A percentile compares a stretch with the other conserved stretches of the same genome.
Evolutionary conservation across 495 filamentous ascomycete genomes (phyloP).

Genomic region (Aspergillus diversus): DNA sequence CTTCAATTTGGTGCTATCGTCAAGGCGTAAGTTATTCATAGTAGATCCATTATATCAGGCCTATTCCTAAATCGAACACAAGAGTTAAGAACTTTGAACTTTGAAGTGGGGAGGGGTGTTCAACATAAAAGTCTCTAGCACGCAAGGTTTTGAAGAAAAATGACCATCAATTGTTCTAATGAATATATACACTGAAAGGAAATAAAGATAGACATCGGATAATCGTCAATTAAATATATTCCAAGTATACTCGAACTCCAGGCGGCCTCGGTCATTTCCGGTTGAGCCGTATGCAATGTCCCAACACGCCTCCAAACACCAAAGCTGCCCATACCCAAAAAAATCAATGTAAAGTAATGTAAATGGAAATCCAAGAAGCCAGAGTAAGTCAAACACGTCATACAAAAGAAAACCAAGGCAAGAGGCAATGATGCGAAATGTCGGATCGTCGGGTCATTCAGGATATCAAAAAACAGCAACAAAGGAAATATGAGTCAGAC

Average conservation of each 20-base stretch:
- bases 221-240: conserved; percentile 22
- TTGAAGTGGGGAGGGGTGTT: background rate
- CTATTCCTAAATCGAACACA: no score
- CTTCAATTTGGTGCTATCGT: no score
- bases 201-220: background rate
- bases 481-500: conserved; percentile 24
- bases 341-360: conserved; percentile 11
- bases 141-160: background rate
- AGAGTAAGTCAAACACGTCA: conserved; percentile 16
- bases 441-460: conserved; percentile 22
- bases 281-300: conserved; percentile 22
- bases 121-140: background rate
- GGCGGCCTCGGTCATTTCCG: conserved; percentile 2
- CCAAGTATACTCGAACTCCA: conserved; percentile 25
- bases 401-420: conserved; percentile 24
- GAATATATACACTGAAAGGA: conserved; percentile 4
- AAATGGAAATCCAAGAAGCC: conserved; percentile 12
- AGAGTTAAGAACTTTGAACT: no score
- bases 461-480: conserved; percentile 25
- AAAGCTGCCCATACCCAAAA: conserved; percentile 17
- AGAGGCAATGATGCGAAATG: conserved; percentile 21
- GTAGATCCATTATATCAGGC: no score
- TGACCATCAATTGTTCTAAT: conserved; percentile 5
- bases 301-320: conserved; percentile 22
- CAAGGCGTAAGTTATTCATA: no score